Evolutionary conservation across 78 protist genomes (phyloP), one percentile per base, ranked within the genome.

Genomic region (Trichosphaerium sp.): DNA sequence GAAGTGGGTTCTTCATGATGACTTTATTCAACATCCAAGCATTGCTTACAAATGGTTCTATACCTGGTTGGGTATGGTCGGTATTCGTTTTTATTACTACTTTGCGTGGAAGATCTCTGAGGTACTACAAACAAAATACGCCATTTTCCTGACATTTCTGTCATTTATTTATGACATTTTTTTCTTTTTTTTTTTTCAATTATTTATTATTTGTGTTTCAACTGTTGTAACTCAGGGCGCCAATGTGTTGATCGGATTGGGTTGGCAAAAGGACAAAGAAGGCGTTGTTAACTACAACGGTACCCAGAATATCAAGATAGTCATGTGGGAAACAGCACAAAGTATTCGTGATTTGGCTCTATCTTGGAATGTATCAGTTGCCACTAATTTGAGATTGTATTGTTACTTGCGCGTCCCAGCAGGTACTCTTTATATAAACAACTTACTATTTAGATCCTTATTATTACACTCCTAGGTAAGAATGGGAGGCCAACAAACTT

Each of bases 91-190:
- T 67, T 75, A 71, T 69, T 82, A 82, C 63, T 82, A 82, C 31
- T 82, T 82, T n/a, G 87, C 72, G 3, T 82, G 87, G 87, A 64
- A 44, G 28, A 47, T 82, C 41, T 56, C 78, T 6, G 84, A 83
- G 84, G 84, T 42, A 48, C 64, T n/a, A 75, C 81, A 43, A 40
- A 60, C 8, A n/a, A n/a, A n/a, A n/a, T n/a, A n/a, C n/a, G n/a
- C n/a, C n/a, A n/a, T n/a, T n/a, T n/a, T n/a, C n/a, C n/a, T n/a
- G n/a, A n/a, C n/a, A n/a, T n/a, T n/a, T n/a, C n/a, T n/a, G n/a
- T n/a, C n/a, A n/a, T n/a, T n/a, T n/a, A n/a, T n/a, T n/a, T n/a
- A n/a, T n/a, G n/a, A n/a, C n/a, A n/a, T n/a, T n/a, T n/a, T 21
- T 66, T 28, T 39, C 55, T 23, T 75, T 75, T 67, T 71, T 78